Evolutionary conservation across 23 red algal species (phyloP).

Genomic region (Porphyridium purpureum): DNA sequence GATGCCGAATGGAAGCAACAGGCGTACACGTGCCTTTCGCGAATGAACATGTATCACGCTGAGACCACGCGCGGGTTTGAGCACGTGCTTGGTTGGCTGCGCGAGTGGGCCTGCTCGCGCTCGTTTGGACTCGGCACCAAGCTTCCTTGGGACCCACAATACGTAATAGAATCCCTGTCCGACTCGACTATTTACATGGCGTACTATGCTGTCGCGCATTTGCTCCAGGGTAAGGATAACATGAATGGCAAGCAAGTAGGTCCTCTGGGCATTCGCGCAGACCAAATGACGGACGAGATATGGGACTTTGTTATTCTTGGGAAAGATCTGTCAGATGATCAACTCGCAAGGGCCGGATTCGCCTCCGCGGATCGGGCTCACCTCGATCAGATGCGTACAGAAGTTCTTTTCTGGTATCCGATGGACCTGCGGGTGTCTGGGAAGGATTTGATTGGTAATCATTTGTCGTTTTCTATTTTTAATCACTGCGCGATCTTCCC

Average conservation of each 20-base stretch:
- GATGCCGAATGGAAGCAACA: constrained; percentile 52
- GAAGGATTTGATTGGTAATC: constrained; percentile 93
- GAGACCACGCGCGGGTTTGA: constrained; percentile 84
- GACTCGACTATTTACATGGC: constrained; percentile 99
- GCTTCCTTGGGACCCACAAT: constrained; percentile 92
- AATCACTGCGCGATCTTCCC: constrained; percentile 92
- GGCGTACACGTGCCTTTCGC: constrained; percentile 40
- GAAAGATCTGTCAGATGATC: constrained; percentile 8
- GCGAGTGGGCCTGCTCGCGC: constrained; percentile 97
- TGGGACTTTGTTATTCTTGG: constrained; percentile 96
- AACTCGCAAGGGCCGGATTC: background rate
- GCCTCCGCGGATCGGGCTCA: background rate
- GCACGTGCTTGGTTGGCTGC: constrained; percentile 83
- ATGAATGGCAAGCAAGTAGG: constrained; percentile 58
- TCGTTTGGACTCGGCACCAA: constrained; percentile 89
- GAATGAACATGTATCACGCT: constrained; percentile 65
- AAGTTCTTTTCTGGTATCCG: constrained; percentile 95
- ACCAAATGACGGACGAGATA: constrained; percentile 41
- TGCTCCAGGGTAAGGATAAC: constrained; percentile 71
- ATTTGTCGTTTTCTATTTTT: constrained; percentile 95
- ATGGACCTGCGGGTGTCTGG: constrained; percentile 92
- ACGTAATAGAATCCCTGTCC: constrained; percentile 89
- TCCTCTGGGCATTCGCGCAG: constrained; percentile 32
- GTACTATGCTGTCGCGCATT: constrained; percentile 85
- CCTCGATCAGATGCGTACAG: constrained; percentile 23